phyloP scores from a whole-genome alignment of 345 rosid genomes.

The Eucalyptus curtisii region DNA sequence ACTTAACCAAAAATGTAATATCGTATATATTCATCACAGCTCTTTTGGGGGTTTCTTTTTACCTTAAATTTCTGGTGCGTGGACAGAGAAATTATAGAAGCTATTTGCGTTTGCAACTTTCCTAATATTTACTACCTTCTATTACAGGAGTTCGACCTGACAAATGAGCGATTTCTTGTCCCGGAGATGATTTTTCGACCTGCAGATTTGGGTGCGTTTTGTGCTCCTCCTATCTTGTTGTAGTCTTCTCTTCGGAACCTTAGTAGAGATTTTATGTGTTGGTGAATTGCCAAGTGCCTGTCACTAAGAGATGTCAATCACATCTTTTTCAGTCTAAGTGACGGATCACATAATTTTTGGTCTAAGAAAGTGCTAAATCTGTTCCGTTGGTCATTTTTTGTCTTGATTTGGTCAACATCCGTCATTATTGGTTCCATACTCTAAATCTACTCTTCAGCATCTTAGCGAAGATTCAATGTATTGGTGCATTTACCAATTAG shows the following conservation, averaged over 20 bases:
- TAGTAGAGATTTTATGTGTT: background rate
- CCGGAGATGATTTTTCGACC: slow-evolving; percentile 96
- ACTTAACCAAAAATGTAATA: slow-evolving; percentile 57
- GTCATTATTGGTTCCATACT: background rate
- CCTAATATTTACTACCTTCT: background rate
- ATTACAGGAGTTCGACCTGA: slow-evolving; percentile 85
- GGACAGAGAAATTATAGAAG: background rate
- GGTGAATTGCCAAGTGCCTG: background rate
- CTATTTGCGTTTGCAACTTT: background rate
- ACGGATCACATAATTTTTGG: background rate
- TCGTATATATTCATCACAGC: background rate
- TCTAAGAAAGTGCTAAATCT: background rate
- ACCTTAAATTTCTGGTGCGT: background rate
- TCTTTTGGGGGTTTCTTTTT: background rate
- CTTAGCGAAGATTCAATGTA: background rate
- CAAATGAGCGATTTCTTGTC: slow-evolving; percentile 88
- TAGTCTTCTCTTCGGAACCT: background rate
- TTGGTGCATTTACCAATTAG: background rate
- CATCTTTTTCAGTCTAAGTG: background rate
- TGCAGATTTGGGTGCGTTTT: slow-evolving; percentile 62
- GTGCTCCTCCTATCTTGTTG: background rate
- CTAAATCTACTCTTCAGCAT: background rate
- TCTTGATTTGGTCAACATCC: background rate
- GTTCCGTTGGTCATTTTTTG: background rate
- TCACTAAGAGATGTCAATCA: background rate